These are phyloP conservation scores for Lavandula angustifolia DNA, from an alignment of 257 asterid genomes.

Conservation along the genomic window DNA sequence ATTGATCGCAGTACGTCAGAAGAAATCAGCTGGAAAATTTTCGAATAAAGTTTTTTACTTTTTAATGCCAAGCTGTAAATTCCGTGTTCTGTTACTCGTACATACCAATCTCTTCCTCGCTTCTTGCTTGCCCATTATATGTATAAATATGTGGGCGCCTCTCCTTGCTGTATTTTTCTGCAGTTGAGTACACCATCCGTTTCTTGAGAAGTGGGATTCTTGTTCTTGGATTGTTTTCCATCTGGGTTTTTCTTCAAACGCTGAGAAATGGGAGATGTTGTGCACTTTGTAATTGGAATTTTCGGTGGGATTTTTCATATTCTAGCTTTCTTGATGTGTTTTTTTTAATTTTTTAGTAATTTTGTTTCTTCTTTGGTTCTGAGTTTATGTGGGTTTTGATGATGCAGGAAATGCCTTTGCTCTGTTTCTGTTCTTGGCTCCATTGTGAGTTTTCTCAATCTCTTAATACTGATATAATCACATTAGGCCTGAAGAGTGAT, in stretches of 20 bases:
- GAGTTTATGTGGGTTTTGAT: slow-evolving; percentile 14
- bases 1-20: neutral
- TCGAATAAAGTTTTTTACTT: neutral
- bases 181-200: neutral
- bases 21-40: slow-evolving; percentile 17
- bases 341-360: neutral
- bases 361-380: neutral
- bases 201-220: neutral
- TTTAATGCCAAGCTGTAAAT: slow-evolving; percentile 25
- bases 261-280: slow-evolving; percentile 37
- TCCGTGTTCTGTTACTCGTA: neutral
- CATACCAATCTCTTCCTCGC: slow-evolving; percentile 17
- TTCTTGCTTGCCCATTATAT: slow-evolving; percentile 22
- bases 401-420: slow-evolving; percentile 72
- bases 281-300: slow-evolving; percentile 67
- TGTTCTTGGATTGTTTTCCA: slow-evolving; percentile 13
- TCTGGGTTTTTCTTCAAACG: slow-evolving; percentile 20
- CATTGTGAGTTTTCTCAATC: slow-evolving; percentile 53
- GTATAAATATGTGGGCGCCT: slow-evolving; percentile 4
- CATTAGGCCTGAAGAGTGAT: neutral
- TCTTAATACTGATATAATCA: neutral
- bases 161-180: neutral
- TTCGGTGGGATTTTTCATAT: slow-evolving; percentile 46
- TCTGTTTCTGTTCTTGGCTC: slow-evolving; percentile 81
- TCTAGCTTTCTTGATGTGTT: neutral